Evolutionary conservation across 768 basidiomycete genomes (phyloP).

Genomic region (Trametes maxima): DNA sequence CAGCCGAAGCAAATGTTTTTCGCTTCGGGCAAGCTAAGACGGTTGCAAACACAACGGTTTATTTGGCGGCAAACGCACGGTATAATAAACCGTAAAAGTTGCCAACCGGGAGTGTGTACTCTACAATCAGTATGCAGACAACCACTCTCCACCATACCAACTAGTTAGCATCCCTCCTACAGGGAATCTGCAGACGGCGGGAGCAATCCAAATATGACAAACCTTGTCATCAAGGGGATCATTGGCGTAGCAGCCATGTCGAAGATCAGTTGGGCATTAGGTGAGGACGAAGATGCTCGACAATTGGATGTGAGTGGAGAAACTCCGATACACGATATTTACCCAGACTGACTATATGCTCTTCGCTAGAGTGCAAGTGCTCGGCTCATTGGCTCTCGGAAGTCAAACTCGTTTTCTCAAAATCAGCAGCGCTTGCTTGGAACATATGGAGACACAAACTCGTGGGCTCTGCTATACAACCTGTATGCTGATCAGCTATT

Average conservation of each 20-base stretch:
- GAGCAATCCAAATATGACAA: slow-evolving; percentile 24
- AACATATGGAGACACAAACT: slow-evolving; percentile 5
- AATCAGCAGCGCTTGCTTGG: slow-evolving; percentile 7
- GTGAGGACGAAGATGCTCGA: slow-evolving; percentile 12
- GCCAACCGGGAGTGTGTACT: too few relatives aligned
- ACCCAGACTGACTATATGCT: background rate
- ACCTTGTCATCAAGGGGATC: slow-evolving; percentile 28
- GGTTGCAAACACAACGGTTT: too few relatives aligned
- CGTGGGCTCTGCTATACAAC: slow-evolving; percentile 23
- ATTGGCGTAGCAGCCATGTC: slow-evolving; percentile 28
- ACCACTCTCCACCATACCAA: background rate
- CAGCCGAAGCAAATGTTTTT: too few relatives aligned
- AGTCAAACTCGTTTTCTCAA: slow-evolving; percentile 6
- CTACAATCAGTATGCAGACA: too few relatives aligned
- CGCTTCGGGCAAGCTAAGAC: too few relatives aligned
- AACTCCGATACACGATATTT: too few relatives aligned
- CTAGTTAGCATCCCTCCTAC: background rate
- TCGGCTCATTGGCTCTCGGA: slow-evolving; percentile 4
- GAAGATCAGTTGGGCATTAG: slow-evolving; percentile 20
- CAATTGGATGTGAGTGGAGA: slow-evolving; percentile 13
- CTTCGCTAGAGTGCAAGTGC: slow-evolving; percentile 10
- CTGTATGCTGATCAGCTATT: slow-evolving; percentile 18
- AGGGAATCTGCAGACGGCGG: slow-evolving; percentile 18
- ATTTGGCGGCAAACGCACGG: too few relatives aligned
- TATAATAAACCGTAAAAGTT: too few relatives aligned